Percentiles rank a stretch among this genome's conserved stretches.
phyloP scores from a whole-genome alignment of 2,329 filamentous ascomycete genomes.

The Lasiodiplodia gonubiensis region DNA sequence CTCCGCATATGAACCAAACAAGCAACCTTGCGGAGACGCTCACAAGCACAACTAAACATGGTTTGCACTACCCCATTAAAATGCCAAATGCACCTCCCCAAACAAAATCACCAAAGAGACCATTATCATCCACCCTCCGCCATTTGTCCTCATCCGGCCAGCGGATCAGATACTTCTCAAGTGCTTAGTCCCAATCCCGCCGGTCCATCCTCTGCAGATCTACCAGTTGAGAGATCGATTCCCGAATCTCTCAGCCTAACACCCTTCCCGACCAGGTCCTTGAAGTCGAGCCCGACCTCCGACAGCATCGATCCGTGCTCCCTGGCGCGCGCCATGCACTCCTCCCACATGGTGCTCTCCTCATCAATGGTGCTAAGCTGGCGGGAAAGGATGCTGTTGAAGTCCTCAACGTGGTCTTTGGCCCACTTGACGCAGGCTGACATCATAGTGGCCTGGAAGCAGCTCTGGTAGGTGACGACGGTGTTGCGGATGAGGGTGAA shows the following conservation, averaged over 20 bases:
- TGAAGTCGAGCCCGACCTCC: slow-evolving; percentile 90
- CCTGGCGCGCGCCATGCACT: slow-evolving; percentile 82
- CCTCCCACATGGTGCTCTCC: slow-evolving; percentile 76
- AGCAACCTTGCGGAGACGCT: not conserved
- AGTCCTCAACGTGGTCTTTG: slow-evolving; percentile 91
- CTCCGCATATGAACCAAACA: not conserved
- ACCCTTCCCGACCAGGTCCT: slow-evolving; percentile 70
- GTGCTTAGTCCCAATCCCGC: slow-evolving; percentile 17
- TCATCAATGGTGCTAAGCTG: slow-evolving; percentile 86
- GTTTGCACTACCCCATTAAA: not conserved
- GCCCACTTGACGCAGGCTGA: slow-evolving; percentile 97
- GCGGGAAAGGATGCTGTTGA: slow-evolving; percentile 80
- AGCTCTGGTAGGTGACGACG: slow-evolving; percentile 79
- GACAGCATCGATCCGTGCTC: slow-evolving; percentile 79
- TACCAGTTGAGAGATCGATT: slow-evolving; percentile 1
- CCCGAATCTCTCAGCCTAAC: slow-evolving; percentile 18
- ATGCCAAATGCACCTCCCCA: not conserved
- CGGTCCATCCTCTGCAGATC: not conserved
- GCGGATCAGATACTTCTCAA: not conserved
- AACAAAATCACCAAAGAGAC: not conserved
- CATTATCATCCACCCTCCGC: not conserved
- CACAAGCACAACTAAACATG: not conserved
- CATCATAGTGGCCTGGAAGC: slow-evolving; percentile 83
- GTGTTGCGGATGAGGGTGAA: slow-evolving; percentile 95
- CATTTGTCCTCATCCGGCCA: not conserved